phyloP scores from a whole-genome alignment of 192 early-diverging fungal genomes.

The Coemansia sp. region DNA sequence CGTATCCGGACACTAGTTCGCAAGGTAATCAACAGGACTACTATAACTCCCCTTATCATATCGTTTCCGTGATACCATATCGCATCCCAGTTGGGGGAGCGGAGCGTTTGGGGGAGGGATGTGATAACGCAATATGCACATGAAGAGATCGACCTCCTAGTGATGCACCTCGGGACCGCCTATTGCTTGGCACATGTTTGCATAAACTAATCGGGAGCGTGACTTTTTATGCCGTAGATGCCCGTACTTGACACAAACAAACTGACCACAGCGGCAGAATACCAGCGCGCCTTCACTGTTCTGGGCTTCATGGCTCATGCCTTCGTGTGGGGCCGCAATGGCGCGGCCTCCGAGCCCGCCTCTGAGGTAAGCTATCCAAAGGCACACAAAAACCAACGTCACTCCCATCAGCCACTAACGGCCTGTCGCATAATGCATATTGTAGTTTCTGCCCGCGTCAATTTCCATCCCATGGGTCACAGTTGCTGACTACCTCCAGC shows the following conservation, averaged over 20 bases:
- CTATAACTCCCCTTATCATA: neutral
- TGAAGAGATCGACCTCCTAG: constrained; percentile 3
- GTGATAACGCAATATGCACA: constrained; percentile 8
- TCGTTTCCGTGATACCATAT: neutral
- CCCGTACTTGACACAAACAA: constrained; percentile 66
- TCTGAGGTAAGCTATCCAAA: constrained; percentile 57
- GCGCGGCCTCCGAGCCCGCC: constrained; percentile 55
- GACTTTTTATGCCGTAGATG: constrained; percentile 55
- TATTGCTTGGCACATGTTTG: neutral
- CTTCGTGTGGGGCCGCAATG: constrained; percentile 88
- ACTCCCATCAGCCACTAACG: no score
- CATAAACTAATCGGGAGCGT: neutral
- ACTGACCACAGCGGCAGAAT: constrained; percentile 66
- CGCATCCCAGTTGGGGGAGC: neutral
- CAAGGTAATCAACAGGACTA: constrained; percentile 55
- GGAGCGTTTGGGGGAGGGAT: neutral
- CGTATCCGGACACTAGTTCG: constrained; percentile 63
- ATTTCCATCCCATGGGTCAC: constrained; percentile 85
- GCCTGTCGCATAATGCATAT: neutral
- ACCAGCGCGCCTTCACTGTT: constrained; percentile 81
- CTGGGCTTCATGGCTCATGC: constrained; percentile 87
- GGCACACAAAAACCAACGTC: no score
- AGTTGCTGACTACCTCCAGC: constrained; percentile 67
- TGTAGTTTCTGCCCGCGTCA: constrained; percentile 64
- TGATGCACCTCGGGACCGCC: neutral